These are phyloP conservation scores for Xerocomus amazonicus DNA, from an alignment of 1,284 basidiomycete species.

Conservation along the genomic window DNA sequence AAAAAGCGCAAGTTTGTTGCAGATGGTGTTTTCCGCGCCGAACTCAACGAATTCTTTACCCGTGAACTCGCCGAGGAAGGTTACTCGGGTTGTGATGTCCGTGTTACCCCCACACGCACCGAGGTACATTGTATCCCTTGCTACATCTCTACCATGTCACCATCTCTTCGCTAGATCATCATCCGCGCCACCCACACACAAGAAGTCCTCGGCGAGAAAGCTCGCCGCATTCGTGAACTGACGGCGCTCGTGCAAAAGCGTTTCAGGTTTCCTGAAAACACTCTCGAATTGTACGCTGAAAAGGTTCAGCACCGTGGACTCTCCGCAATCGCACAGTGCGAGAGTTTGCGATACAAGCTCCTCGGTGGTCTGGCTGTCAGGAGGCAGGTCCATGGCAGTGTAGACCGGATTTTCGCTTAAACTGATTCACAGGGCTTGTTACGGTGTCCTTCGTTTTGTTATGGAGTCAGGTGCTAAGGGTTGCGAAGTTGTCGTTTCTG, in stretches of 20 bases:
- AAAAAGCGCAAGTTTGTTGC: conserved; percentile 99
- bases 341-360: conserved; percentile 98
- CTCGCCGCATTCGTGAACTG: conserved; percentile 98
- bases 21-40: conserved; percentile 97
- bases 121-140: conserved; percentile 54
- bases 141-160: conserved; percentile 4
- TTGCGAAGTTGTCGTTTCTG: conserved; percentile 99
- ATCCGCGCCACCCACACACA: conserved; percentile 99
- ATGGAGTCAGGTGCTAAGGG: conserved; percentile 99
- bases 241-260: conserved; percentile 98
- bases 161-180: conserved; percentile 72
- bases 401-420: neutral
- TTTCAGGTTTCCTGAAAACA: conserved; percentile 99
- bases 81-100: conserved; percentile 99
- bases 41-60: conserved; percentile 98
- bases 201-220: conserved; percentile 99
- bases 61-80: conserved; percentile 99
- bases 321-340: conserved; percentile 98
- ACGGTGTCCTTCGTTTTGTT: conserved; percentile 99
- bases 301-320: conserved; percentile 99
- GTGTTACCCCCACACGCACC: conserved; percentile 98
- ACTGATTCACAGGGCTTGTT: conserved; percentile 76
- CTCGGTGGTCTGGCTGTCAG: conserved; percentile 99
- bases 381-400: conserved; percentile 53
- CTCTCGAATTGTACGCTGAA: conserved; percentile 98